Conservation (phyloP, 768 basidiomycete genomes). For the Galerina marginata region DNA sequence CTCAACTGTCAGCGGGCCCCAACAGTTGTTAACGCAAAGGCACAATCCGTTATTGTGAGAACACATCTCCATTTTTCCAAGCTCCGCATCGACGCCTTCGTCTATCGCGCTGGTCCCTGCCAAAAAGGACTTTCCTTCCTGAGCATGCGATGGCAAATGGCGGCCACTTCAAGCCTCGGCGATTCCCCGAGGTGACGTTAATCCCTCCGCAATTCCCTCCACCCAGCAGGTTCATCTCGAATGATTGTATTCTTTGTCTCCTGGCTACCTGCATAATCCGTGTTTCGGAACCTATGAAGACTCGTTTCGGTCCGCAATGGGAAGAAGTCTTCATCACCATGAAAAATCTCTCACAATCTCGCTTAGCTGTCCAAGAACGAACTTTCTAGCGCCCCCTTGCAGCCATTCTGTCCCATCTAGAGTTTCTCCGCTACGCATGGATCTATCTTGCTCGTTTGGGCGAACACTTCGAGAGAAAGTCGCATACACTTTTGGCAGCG, state of each 20-base stretch:
- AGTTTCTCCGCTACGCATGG: slow-evolving; percentile 12
- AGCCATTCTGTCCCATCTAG: slow-evolving; percentile 8
- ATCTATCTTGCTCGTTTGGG: slow-evolving; percentile 17
- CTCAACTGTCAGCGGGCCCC: too few relatives aligned
- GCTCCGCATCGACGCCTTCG: too few relatives aligned
- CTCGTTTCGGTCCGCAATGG: slow-evolving; percentile 3
- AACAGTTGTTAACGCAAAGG: too few relatives aligned
- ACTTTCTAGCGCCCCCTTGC: slow-evolving; percentile 4
- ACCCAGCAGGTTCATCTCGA: too few relatives aligned
- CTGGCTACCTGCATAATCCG: neutral
- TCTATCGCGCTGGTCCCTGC: too few relatives aligned
- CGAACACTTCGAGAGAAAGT: neutral
- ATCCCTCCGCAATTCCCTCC: too few relatives aligned
- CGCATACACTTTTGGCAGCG: neutral
- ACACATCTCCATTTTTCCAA: too few relatives aligned
- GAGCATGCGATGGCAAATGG: too few relatives aligned
- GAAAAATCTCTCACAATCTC: slow-evolving; percentile 6
- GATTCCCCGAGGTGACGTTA: too few relatives aligned
- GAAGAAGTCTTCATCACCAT: slow-evolving; percentile 1
- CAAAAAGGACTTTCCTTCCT: too few relatives aligned
- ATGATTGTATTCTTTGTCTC: neutral
- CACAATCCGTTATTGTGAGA: too few relatives aligned
- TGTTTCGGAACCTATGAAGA: neutral
- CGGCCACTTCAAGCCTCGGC: too few relatives aligned
- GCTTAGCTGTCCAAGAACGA: slow-evolving; percentile 5